Evolutionary conservation across 2,329 filamentous ascomycete species (phyloP).

Genomic region (Didymella sp.): DNA sequence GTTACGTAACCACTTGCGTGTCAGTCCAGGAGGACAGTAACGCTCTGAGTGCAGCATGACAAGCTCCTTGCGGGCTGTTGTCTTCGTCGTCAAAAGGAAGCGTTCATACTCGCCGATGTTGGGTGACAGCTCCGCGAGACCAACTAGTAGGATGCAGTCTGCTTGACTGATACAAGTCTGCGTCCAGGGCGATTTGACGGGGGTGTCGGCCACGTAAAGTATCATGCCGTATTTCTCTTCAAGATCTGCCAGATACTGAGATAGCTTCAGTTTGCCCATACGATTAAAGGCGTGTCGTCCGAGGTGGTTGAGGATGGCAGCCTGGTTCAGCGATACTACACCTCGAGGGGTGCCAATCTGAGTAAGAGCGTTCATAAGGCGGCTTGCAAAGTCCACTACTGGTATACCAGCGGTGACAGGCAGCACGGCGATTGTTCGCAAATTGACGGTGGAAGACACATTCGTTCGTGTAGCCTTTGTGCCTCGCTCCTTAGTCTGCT

Average conservation of each 20-base stretch:
- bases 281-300: slow-evolving; percentile 95
- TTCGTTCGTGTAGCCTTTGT: slow-evolving; percentile 65
- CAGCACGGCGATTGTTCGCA: slow-evolving; percentile 89
- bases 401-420: slow-evolving; percentile 91
- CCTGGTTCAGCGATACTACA: slow-evolving; percentile 90
- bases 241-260: slow-evolving; percentile 93
- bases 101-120: slow-evolving; percentile 95
- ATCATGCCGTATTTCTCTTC: slow-evolving; percentile 98
- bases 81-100: slow-evolving; percentile 96
- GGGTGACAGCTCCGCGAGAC: slow-evolving; percentile 86
- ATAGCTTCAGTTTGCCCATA: slow-evolving; percentile 95
- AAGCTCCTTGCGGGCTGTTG: slow-evolving; percentile 90
- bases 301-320: slow-evolving; percentile 91
- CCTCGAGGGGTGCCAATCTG: slow-evolving; percentile 91
- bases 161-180: slow-evolving; percentile 97
- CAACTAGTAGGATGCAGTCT: slow-evolving; percentile 93
- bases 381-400: slow-evolving; percentile 92
- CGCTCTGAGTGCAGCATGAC: slow-evolving; percentile 89
- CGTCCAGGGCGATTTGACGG: slow-evolving; percentile 96
- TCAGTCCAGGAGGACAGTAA: slow-evolving; percentile 84
- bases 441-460: slow-evolving; percentile 85
- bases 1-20: slow-evolving; percentile 84
- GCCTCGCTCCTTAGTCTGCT: slow-evolving; percentile 68
- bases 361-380: slow-evolving; percentile 82
- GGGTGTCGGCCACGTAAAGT: slow-evolving; percentile 94